Evolutionary conservation across 768 basidiomycete species (phyloP).

Genomic region (Leccinum variicolor): DNA sequence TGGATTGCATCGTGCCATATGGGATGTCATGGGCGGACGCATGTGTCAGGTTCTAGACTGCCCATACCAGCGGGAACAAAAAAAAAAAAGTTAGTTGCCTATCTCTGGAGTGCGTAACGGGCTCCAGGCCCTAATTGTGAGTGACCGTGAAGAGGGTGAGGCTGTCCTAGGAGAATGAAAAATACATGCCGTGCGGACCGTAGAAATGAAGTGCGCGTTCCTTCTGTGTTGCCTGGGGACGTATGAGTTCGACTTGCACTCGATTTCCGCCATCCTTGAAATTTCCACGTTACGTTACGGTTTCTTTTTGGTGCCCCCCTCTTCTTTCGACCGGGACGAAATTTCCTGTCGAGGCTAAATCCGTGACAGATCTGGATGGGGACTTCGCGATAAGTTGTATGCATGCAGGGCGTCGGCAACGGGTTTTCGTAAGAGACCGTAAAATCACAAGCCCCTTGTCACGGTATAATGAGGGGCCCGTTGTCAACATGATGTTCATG

Average conservation of each 20-base stretch:
- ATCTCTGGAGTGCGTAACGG: constrained; percentile 9
- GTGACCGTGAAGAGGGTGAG: constrained; percentile 8
- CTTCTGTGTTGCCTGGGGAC: constrained; percentile 11
- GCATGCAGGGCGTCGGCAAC: constrained; percentile 11
- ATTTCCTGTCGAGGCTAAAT: constrained; percentile 12
- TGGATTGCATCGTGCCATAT: constrained; percentile 7
- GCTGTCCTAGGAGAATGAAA: constrained; percentile 20
- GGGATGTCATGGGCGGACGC: constrained; percentile 11
- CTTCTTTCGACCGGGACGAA: constrained; percentile 3
- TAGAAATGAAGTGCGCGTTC: neutral
- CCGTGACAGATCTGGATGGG: constrained; percentile 9
- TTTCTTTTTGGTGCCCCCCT: constrained; percentile 5
- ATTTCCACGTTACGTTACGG: constrained; percentile 28
- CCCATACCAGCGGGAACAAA: constrained; percentile 5
- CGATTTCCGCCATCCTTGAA: constrained; percentile 18
- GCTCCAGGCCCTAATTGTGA: constrained; percentile 1
- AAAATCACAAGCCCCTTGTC: neutral
- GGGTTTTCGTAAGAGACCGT: constrained; percentile 22
- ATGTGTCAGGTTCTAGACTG: constrained; percentile 16
- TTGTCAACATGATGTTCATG: neutral
- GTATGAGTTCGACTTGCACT: constrained; percentile 3
- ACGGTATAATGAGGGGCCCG: neutral
- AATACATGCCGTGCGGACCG: neutral
- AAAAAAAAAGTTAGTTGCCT: neutral
- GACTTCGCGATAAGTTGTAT: constrained; percentile 17